A percentile compares a stretch with the other conserved stretches of the same genome.
Conservation (phyloP, 2,329 filamentous ascomycete genomes). For the Karstenula rhodostoma region DNA sequence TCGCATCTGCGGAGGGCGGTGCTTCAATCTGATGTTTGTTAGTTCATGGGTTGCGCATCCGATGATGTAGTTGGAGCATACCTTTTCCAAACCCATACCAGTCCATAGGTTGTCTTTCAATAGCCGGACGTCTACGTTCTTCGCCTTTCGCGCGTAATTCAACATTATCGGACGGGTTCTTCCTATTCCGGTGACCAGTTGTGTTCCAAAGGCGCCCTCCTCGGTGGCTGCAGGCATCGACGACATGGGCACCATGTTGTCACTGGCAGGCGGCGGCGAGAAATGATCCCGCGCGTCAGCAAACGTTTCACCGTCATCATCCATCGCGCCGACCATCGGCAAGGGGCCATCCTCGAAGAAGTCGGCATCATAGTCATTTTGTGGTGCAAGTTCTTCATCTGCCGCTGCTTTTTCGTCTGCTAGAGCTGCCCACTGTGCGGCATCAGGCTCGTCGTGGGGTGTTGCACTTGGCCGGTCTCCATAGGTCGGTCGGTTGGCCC, state of each 20-base stretch:
- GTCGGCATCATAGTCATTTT: conserved; percentile 92
- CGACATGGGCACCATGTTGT: conserved; percentile 44
- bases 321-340: conserved; percentile 70
- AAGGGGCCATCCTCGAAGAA: conserved; percentile 94
- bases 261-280: conserved; percentile 70
- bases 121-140: conserved; percentile 71
- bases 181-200: conserved; percentile 68
- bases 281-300: conserved; percentile 83
- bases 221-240: conserved; percentile 61
- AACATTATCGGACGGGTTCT: conserved; percentile 70
- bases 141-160: conserved; percentile 70
- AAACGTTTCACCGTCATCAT: conserved; percentile 75
- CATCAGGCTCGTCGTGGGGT: conserved; percentile 83
- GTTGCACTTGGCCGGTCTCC: conserved; percentile 54
- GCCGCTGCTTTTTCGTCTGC: conserved; percentile 38
- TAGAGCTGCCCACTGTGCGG: conserved; percentile 87
- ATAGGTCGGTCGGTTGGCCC: conserved; percentile 47
- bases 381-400: conserved; percentile 63
- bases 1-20: conserved; percentile 25
- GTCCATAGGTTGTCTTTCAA: conserved; percentile 73
- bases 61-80: conserved; percentile 25
- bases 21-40: conserved; percentile 28
- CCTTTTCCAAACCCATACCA: conserved; percentile 63
- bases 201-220: conserved; percentile 67
- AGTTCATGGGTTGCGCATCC: conserved; percentile 10